A percentile compares a stretch with the other conserved stretches of the same genome.
phyloP scores from a whole-genome alignment of 176 grass and related monocot species.

The Cenchrus americanus region DNA sequence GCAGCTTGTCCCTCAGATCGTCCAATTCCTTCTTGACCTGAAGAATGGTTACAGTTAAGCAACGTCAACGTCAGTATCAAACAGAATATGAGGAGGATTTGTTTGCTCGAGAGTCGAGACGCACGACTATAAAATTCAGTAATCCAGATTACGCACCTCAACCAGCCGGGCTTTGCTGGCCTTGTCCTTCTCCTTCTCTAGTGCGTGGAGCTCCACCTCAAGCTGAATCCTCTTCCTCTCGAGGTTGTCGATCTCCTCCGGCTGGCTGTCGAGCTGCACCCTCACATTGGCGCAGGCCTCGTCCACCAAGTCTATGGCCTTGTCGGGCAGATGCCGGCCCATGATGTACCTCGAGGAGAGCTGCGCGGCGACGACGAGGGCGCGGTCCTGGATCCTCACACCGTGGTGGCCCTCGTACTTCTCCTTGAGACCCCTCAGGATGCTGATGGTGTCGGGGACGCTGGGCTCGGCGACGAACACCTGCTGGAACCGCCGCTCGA shows the following conservation, averaged over 20 bases:
- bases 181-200: slow-evolving; percentile 63
- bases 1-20: slow-evolving; percentile 67
- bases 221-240: slow-evolving; percentile 54
- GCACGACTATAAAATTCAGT: not conserved
- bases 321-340: slow-evolving; percentile 66
- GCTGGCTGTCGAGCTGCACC: slow-evolving; percentile 64
- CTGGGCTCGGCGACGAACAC: slow-evolving; percentile 70
- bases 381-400: slow-evolving; percentile 68
- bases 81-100: not conserved
- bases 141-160: slow-evolving; percentile 38
- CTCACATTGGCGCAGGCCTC: slow-evolving; percentile 71
- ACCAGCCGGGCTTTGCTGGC: slow-evolving; percentile 55
- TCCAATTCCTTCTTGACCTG: slow-evolving; percentile 68
- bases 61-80: not conserved
- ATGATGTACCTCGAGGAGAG: slow-evolving; percentile 61
- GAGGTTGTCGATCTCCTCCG: slow-evolving; percentile 55
- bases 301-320: slow-evolving; percentile 68
- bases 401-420: slow-evolving; percentile 68
- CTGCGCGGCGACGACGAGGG: slow-evolving; percentile 59
- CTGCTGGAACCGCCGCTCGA: slow-evolving; percentile 63
- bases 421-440: slow-evolving; percentile 73
- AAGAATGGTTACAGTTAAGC: not conserved
- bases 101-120: not conserved
- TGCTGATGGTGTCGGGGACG: slow-evolving; percentile 57
- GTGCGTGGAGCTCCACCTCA: slow-evolving; percentile 51